Evolutionary conservation across 495 filamentous ascomycete genomes (phyloP), one percentile per base, ranked within the genome.

Genomic region (Bathelium albidoporum): DNA sequence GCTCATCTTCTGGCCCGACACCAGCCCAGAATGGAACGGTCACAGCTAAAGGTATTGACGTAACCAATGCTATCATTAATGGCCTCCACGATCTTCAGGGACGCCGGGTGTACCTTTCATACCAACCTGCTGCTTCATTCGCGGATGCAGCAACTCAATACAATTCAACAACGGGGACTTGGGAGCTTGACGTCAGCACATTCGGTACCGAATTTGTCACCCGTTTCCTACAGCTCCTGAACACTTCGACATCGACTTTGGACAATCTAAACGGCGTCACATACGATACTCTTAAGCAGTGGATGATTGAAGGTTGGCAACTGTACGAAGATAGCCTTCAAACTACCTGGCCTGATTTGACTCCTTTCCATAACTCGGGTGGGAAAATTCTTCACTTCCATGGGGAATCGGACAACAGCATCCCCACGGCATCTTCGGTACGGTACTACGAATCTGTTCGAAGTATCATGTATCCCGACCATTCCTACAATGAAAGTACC

Each of bases 331-430:
- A 79, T 59, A 74, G 73, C 39, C 67, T 81, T n/a, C 75, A 79
- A 66, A 80, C 78, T 4, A 80, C 73, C 7, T 73, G 74, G 67
- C 77, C 80, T 4, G 80, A 84, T 49, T 68, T 83, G 1, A 73
- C 68, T 0, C 53, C 69, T 0, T 82, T 78, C 66, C 73, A 77
- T 28, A 39, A 69, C 10, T 64, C 69, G 1, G 82, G 82, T 26
- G 80, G 80, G 14, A 83, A 83, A 68, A 64, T 84, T 58, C 65
- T 83, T 4, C 78, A 78, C 61, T 76, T 74, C 62, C 81, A 84
- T 63, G 81, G 82, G 32, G 80, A 82, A 68, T 72, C 77, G 2
- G 81, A 83, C 66, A 66, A 67, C 58, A 69, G 68, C 26, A 79
- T 84, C 36, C 79, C 81, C 0, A 71, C 79, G 0, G 78, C 62